Conservation (phyloP, 768 basidiomycete species). For the Boletus subparvulus region DNA sequence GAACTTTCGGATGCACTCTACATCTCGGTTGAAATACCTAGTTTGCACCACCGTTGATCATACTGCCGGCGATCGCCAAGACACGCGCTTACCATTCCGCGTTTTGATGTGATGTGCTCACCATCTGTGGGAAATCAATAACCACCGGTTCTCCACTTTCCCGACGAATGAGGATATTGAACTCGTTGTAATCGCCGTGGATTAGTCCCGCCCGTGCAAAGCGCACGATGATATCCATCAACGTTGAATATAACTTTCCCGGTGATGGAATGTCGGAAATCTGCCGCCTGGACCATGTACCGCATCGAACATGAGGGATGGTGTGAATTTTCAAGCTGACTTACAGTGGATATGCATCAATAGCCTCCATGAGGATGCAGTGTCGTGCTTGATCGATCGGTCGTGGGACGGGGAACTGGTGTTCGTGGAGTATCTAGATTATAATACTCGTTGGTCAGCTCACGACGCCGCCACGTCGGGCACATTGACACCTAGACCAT, state of each 20-base stretch:
- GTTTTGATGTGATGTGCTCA: constrained; percentile 93
- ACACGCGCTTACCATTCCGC: constrained; percentile 78
- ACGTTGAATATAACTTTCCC: constrained; percentile 81
- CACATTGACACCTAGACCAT: neutral
- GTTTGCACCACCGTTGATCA: constrained; percentile 11
- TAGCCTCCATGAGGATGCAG: constrained; percentile 93
- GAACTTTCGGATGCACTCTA: constrained; percentile 92
- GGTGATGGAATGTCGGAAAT: constrained; percentile 81
- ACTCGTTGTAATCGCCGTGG: constrained; percentile 99
- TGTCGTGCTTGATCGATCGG: constrained; percentile 96
- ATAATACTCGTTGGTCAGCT: neutral
- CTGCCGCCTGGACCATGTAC: constrained; percentile 63
- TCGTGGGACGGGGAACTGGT: constrained; percentile 88
- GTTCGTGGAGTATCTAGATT: constrained; percentile 80
- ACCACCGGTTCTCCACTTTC: constrained; percentile 77
- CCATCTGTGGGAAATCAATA: constrained; percentile 99
- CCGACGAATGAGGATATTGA: constrained; percentile 92
- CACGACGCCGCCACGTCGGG: neutral
- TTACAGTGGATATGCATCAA: constrained; percentile 93
- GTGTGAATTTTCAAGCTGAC: constrained; percentile 21
- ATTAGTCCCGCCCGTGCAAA: constrained; percentile 94
- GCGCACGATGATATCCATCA: constrained; percentile 96
- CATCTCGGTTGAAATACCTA: constrained; percentile 99
- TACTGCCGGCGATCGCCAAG: constrained; percentile 12
- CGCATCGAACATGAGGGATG: neutral